Evolutionary conservation across 768 basidiomycete species (phyloP).

Genomic region (Lactifluus echinatus): DNA sequence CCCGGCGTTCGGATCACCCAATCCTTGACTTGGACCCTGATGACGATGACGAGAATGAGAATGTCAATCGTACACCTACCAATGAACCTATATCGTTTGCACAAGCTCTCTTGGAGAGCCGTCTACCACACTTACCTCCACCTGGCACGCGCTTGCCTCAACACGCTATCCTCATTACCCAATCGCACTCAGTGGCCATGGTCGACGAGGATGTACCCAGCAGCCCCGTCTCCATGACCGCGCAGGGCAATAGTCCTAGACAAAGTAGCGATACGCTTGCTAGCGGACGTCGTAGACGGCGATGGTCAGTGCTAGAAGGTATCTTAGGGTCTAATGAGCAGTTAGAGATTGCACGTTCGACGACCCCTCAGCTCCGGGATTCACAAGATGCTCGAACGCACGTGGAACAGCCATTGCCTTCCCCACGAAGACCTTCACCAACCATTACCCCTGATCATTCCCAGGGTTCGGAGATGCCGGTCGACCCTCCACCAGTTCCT

Average conservation of each 20-base stretch:
- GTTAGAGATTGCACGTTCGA: neutral
- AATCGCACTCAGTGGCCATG: conserved; percentile 32
- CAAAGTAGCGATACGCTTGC: conserved; percentile 20
- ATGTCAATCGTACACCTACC: conserved; percentile 21
- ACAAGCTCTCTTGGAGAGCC: conserved; percentile 70
- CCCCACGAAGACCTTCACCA: neutral
- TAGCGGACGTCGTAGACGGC: conserved; percentile 42
- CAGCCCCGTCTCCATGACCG: conserved; percentile 39
- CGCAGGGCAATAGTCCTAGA: conserved; percentile 26
- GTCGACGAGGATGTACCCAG: conserved; percentile 37
- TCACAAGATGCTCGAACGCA: conserved; percentile 1
- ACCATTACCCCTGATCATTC: neutral
- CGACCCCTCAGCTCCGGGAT: neutral
- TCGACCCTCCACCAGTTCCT: conserved; percentile 26
- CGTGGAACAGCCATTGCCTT: neutral
- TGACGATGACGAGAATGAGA: conserved; percentile 19
- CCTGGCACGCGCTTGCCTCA: conserved; percentile 56
- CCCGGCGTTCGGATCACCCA: conserved; percentile 14
- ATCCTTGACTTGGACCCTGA: conserved; percentile 30
- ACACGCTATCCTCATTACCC: conserved; percentile 54
- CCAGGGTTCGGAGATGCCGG: neutral
- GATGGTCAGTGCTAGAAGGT: conserved; percentile 65
- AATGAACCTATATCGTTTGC: conserved; percentile 62
- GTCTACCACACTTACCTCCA: conserved; percentile 66
- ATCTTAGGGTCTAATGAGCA: conserved; percentile 30